Evolutionary conservation across 306 rosid genomes (phyloP), one percentile per base, ranked within the genome.

Genomic region (Citrullus mucosospermus): DNA sequence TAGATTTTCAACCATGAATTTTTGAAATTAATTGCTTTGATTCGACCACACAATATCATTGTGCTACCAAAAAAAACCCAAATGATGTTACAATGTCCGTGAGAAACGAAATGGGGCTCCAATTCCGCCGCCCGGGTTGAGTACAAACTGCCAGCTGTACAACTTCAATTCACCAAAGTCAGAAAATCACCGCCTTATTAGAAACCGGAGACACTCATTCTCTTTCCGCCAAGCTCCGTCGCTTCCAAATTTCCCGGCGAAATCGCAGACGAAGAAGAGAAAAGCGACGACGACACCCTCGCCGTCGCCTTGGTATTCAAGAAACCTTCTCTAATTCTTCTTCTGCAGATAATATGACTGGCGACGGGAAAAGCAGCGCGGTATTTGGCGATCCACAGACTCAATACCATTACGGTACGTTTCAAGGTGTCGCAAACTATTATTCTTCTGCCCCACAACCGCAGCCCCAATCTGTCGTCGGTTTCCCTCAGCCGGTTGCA

Each of bases 381-480:
- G 54, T 85, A 56, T 51, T 44, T 77, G 41, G 55, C 78, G 89
- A 89, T 28, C 75, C 60, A 63, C 85, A 71, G 54, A 80, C 78
- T 69, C 90, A 79, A 73, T 87, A 83, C 48, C 80, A 88, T 84
- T 93, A 93, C 80, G 98, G 96, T 61, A 93, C 98, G 8, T 93
- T 91, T 74, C 98, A 93, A 81, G 97, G 97, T 75, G 97, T 93
- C 5, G 88, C 98, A 44, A 93, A 93, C 76, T 87, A 83, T 60
- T 82, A 86, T 54, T 87, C 85, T 80, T 81, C 86, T 13, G 63
- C 85, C 48, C 85, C 83, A 5, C 88, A 51, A 36, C 87, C 78
- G 43, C 83, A 77, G 22, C 85, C 86, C 28, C 43, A 73, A 14
- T 73, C 77, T 22, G 85, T 83, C 30, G 78, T 86, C 75, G 90